A percentile compares a stretch with the other conserved stretches of the same genome.
phyloP scores from a whole-genome alignment of 495 filamentous ascomycete genomes.

The Tuber calosporum region DNA sequence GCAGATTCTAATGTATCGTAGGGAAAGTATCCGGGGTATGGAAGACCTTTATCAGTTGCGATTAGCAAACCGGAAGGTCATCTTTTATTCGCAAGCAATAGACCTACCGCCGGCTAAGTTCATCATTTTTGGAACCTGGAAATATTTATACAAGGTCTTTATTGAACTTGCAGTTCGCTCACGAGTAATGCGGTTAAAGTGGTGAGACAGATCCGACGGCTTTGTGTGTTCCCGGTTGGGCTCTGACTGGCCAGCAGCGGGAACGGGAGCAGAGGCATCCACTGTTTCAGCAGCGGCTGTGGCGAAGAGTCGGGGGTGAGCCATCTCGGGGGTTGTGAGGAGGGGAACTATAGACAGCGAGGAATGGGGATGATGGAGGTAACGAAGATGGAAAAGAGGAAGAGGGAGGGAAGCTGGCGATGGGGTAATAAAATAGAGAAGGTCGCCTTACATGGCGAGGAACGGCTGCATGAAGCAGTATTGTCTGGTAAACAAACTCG shows the following conservation, averaged over 20 bases:
- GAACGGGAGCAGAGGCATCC: background rate
- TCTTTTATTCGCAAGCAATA: background rate
- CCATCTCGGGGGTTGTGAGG: background rate
- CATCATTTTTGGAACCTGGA: slow-evolving; percentile 66
- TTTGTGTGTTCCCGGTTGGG: slow-evolving; percentile 31
- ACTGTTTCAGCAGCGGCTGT: slow-evolving; percentile 14
- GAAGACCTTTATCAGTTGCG: slow-evolving; percentile 53
- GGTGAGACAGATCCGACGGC: slow-evolving; percentile 71
- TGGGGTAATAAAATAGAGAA: background rate
- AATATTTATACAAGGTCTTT: slow-evolving; percentile 81
- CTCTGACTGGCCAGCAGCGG: too few species aligned
- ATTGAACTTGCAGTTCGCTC: slow-evolving; percentile 57
- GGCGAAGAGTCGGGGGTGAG: slow-evolving; percentile 7
- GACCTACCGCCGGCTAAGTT: slow-evolving; percentile 81
- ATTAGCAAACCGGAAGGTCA: slow-evolving; percentile 5
- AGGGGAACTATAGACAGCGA: background rate
- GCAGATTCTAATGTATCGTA: slow-evolving; percentile 85
- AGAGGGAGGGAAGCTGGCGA: background rate
- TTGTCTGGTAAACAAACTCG: background rate
- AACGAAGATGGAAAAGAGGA: background rate
- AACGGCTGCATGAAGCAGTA: background rate
- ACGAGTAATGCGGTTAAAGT: slow-evolving; percentile 62
- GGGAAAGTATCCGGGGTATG: slow-evolving; percentile 73
- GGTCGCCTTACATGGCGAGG: background rate
- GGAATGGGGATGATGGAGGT: background rate